Conservation (phyloP, 1,284 basidiomycete genomes). For the Rhodotorula sp. region DNA sequence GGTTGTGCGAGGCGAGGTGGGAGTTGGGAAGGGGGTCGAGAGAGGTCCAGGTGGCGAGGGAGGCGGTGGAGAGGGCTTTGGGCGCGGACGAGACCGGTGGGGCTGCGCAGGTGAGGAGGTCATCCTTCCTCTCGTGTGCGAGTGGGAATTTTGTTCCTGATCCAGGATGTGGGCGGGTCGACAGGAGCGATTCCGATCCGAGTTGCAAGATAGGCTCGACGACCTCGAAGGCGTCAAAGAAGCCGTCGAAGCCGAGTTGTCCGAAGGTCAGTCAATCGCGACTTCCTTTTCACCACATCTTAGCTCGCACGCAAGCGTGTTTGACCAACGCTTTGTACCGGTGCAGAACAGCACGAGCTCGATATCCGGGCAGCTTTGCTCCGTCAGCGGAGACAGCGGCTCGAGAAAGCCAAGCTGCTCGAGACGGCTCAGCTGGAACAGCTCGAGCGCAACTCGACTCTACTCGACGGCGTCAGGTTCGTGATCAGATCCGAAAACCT, state of each 20-base stretch:
- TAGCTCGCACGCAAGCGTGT: too few relatives aligned
- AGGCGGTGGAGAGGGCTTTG: background rate
- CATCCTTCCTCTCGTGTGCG: too few relatives aligned
- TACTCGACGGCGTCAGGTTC: conserved; percentile 1
- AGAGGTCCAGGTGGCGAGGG: conserved; percentile 11
- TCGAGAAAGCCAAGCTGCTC: conserved; percentile 6
- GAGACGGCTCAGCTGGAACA: background rate
- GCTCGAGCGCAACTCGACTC: background rate
- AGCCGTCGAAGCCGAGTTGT: conserved; percentile 14
- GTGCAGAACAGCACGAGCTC: conserved; percentile 6
- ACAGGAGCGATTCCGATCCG: conserved; percentile 20
- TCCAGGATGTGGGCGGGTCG: background rate
- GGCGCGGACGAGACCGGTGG: background rate
- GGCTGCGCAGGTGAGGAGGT: background rate
- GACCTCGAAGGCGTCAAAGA: conserved; percentile 25
- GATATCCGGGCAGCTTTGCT: background rate
- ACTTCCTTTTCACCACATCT: background rate
- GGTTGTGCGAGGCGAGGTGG: conserved; percentile 7
- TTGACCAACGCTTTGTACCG: too few relatives aligned
- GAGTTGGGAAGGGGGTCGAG: background rate
- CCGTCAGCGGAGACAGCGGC: conserved; percentile 6
- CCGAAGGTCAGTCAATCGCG: conserved; percentile 14
- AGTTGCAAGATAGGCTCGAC: conserved; percentile 23
- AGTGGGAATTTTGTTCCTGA: too few relatives aligned
- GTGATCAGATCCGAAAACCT: background rate